Evolutionary conservation across 2,329 filamentous ascomycete genomes (phyloP), one percentile per base, ranked within the genome.

Genomic region (Magnaporthiopsis rhizophila): DNA sequence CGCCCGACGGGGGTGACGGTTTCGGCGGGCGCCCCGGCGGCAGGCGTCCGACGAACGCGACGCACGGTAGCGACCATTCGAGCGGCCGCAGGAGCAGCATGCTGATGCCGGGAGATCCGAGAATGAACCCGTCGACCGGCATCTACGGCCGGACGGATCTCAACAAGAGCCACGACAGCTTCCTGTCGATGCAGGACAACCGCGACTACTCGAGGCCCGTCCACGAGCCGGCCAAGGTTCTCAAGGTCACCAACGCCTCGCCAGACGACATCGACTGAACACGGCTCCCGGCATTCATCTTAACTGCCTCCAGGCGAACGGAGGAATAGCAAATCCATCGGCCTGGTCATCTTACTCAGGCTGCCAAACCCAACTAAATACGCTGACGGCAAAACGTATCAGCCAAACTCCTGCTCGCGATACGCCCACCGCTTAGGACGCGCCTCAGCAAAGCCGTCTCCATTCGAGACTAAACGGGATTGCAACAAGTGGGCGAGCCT

Each of bases 181-280:
- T 89, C 70, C 84, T 84, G 68, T 88, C 86, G 1, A 74, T 89
- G 6, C 83, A 83, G 65, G 86, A 89, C 70, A 84, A 88, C 66
- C 84, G 86, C 65, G 86, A 89, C 68, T 89, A 89, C 70, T 88
- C 86, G 56, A 78, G 80, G 68, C 62, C 62, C 11, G 85, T 88
- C 18, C 82, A 82, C 62, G 76, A 80, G 58, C 79, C 81, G 12
- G 65, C 67, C 7, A 77, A 82, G 69, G 83, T 88, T 9, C 77
- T 89, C n/a, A 79, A 86, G 67, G 85, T 85, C 11, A 85, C 79
- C 36, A 89, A 89, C 69, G 85, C 86, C 3, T 85, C 88, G 68
- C 83, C 83, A 1, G 74, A 74, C 59, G n/a, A 62, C 30, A 62
- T 30, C n/a, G 60, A 62, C 38, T 62, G 38, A 53, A 15, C 8